Percentiles rank a stretch among this genome's conserved stretches.
phyloP scores from a whole-genome alignment of 2,329 filamentous ascomycete genomes.

The Beauveria bassiana region DNA sequence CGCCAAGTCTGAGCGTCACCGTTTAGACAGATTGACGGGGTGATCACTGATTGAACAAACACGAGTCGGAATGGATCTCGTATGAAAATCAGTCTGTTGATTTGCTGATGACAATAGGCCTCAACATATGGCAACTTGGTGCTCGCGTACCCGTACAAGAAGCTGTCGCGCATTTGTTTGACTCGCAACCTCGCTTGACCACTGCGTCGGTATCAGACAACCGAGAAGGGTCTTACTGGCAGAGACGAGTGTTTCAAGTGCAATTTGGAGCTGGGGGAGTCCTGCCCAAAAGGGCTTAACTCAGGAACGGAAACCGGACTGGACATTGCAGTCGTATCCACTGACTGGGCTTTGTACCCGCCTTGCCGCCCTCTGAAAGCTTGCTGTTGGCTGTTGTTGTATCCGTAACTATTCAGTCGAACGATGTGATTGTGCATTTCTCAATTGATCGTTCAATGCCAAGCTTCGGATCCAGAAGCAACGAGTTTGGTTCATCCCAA shows the following conservation, averaged over 20 bases:
- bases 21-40: no score
- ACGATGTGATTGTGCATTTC: no score
- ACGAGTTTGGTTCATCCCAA: no score
- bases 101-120: not conserved
- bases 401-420: not conserved
- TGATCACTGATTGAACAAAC: no score
- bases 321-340: not conserved
- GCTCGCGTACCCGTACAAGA: not conserved
- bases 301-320: constrained; percentile 1
- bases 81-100: not conserved
- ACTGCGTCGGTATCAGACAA: constrained; percentile 10
- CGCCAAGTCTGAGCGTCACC: not conserved
- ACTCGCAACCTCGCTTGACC: constrained; percentile 3
- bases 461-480: no score
- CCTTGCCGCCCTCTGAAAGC: not conserved
- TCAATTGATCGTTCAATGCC: no score
- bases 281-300: constrained; percentile 9
- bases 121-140: not conserved
- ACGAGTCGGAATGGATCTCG: no score
- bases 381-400: not conserved
- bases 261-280: constrained; percentile 12
- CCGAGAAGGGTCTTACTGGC: not conserved
- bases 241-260: constrained; percentile 12
- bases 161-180: not conserved
- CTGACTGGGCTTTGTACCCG: not conserved